Evolutionary conservation across 495 filamentous ascomycete genomes (phyloP).

Genomic region (Amphirosellinia nigrospora): DNA sequence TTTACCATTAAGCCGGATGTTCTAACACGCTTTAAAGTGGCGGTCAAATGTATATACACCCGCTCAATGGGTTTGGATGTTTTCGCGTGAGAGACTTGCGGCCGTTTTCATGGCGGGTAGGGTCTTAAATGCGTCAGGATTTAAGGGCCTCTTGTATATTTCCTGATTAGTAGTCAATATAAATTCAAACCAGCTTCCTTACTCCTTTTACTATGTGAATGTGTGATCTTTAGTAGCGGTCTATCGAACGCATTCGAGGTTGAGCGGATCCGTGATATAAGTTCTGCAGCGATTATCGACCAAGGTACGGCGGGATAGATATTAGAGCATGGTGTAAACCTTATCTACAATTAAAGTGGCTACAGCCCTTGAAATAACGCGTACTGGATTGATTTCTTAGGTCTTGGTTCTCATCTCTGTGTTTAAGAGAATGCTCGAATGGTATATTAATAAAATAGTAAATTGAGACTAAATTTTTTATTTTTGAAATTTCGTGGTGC

Average conservation of each 20-base stretch:
- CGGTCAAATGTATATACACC: background rate
- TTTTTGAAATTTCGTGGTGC: background rate
- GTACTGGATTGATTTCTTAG: background rate
- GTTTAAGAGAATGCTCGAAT: background rate
- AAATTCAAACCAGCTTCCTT: background rate
- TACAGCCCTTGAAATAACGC: background rate
- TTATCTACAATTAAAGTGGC: background rate
- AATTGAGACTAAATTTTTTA: too few species aligned
- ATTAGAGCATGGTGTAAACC: background rate
- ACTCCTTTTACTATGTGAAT: background rate
- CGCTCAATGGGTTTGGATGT: background rate
- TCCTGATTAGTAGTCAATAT: background rate
- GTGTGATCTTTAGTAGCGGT: background rate
- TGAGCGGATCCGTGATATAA: background rate
- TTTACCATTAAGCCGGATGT: background rate
- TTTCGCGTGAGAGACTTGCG: background rate
- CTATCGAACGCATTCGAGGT: background rate
- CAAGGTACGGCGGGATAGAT: too few species aligned
- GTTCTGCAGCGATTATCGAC: background rate
- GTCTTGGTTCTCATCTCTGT: background rate
- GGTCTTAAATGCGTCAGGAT: background rate
- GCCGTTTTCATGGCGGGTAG: background rate
- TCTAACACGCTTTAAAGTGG: background rate
- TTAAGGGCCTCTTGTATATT: background rate
- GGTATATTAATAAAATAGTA: too few species aligned